Evolutionary conservation across 2,329 filamentous ascomycete genomes (phyloP).

Genomic region (Paramyrothecium sp.): DNA sequence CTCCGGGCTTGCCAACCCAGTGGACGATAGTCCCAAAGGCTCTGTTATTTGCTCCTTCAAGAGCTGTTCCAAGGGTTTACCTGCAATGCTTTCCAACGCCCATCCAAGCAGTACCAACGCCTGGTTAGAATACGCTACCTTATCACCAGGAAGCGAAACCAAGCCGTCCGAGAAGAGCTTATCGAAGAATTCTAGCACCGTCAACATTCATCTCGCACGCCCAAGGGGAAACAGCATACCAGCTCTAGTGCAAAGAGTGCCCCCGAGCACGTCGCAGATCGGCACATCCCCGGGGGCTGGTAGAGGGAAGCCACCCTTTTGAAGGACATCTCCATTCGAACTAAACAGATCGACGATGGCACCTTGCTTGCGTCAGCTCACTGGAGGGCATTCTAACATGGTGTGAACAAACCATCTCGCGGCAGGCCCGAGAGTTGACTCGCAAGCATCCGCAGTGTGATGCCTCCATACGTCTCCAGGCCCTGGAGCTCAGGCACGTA

Average conservation of each 20-base stretch:
- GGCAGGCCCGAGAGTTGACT: constrained; percentile 13
- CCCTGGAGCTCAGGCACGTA: neutral
- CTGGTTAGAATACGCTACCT: constrained; percentile 1
- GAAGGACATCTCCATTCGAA: neutral
- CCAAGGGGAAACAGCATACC: neutral
- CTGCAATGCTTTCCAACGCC: constrained; percentile 2
- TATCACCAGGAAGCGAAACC: neutral
- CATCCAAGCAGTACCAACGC: constrained; percentile 1
- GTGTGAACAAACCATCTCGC: constrained; percentile 11
- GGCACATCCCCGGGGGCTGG: neutral
- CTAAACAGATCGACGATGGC: neutral
- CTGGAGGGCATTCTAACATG: neutral
- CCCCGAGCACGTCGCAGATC: neutral
- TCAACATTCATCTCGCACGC: neutral
- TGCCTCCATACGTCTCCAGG: constrained; percentile 3
- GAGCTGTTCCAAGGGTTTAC: constrained; percentile 1
- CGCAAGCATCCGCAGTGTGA: constrained; percentile 12
- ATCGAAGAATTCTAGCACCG: neutral
- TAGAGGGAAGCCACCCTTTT: neutral
- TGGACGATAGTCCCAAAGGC: neutral
- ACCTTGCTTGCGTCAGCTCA: neutral
- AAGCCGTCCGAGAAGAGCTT: neutral
- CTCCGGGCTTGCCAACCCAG: neutral
- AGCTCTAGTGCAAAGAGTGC: neutral
- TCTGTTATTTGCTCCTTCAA: neutral